Base-by-base conservation (phyloP, 352 stramenopile genomes). In the Halophytophthora batemanensis region DNA sequence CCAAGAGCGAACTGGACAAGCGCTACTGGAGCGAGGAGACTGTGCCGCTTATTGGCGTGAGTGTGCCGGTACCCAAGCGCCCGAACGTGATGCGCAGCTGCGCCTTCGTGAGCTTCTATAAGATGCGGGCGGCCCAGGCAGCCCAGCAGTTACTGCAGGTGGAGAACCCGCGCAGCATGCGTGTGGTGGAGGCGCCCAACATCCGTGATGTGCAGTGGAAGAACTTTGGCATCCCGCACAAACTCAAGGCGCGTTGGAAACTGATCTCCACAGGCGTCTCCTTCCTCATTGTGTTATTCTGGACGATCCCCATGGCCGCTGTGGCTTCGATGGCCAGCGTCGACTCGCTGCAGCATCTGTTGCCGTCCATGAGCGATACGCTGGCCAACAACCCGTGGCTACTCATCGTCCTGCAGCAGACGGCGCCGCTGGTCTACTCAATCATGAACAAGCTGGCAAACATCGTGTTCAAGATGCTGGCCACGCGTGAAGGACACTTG, bases 301-400 rank as follows among this genome's bases (percentile, higher is more conserved):
- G 82, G 80, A 93, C 82, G 2, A 86, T 93, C 43, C 82, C 82
- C 15, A 90, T 80, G 31, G 78, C 78, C 1, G 87, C 91, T 21
- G 77, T 93, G 8, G 72, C 80, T 7, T 90, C 82, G 11, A 50
- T 93, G 12, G 57, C 82, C 17, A 87, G 69, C 3, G 71, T 90
- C 21, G 80, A 90, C 43, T 87, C 76, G 22, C 64, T 93, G 38
- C 72, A 70, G 13, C 72, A 61, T 13, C 58, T 75, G 3, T 46
- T 89, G 23, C 82, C 82, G 18, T 88, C 85, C 23, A 40, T 93
- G 11, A 78, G 86, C 61, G 61, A 64, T 34, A 71, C 67, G 6
- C 84, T 93, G 35, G 73, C 82, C 39, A 57, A 78, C 21, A 77
- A 93, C 48, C 75, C 77, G 31, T 45, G 69, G 39, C 53, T 93